These are phyloP conservation scores for Royoungia palumana DNA, from an alignment of 768 basidiomycete genomes.

Conservation along the genomic window DNA sequence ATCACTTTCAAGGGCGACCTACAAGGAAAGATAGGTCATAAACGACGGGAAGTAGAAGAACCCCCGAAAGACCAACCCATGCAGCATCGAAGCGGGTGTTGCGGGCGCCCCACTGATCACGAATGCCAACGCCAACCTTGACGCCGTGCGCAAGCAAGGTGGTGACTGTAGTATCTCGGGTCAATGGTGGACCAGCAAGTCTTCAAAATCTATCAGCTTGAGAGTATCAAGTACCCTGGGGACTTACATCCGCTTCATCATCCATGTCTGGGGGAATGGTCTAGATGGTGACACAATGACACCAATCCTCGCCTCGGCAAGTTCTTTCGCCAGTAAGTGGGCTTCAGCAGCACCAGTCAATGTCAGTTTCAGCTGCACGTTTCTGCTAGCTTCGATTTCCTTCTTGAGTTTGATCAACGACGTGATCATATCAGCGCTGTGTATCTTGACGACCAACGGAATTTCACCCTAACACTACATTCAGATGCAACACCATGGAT, in stretches of 20 bases:
- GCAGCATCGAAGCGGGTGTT: slow-evolving; percentile 38
- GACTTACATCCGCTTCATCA: slow-evolving; percentile 57
- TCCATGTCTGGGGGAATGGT: slow-evolving; percentile 66
- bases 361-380: slow-evolving; percentile 49
- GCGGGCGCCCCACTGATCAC: slow-evolving; percentile 30
- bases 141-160: slow-evolving; percentile 58
- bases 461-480: slow-evolving; percentile 50
- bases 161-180: slow-evolving; percentile 51
- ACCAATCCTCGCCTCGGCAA: slow-evolving; percentile 62
- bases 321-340: slow-evolving; percentile 63
- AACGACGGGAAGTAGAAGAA: slow-evolving; percentile 3
- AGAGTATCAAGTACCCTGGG: neutral
- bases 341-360: slow-evolving; percentile 62
- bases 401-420: slow-evolving; percentile 56
- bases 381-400: slow-evolving; percentile 43
- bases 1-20: slow-evolving; percentile 38
- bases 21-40: slow-evolving; percentile 1
- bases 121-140: slow-evolving; percentile 55
- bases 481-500: too few species aligned
- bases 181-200: slow-evolving; percentile 64
- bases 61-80: slow-evolving; percentile 29
- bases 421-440: slow-evolving; percentile 72
- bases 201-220: neutral
- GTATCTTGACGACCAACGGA: slow-evolving; percentile 57
- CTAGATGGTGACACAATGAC: slow-evolving; percentile 66